phyloP scores from a whole-genome alignment of 2,329 filamentous ascomycete genomes.

The Fusarium subglutinans region DNA sequence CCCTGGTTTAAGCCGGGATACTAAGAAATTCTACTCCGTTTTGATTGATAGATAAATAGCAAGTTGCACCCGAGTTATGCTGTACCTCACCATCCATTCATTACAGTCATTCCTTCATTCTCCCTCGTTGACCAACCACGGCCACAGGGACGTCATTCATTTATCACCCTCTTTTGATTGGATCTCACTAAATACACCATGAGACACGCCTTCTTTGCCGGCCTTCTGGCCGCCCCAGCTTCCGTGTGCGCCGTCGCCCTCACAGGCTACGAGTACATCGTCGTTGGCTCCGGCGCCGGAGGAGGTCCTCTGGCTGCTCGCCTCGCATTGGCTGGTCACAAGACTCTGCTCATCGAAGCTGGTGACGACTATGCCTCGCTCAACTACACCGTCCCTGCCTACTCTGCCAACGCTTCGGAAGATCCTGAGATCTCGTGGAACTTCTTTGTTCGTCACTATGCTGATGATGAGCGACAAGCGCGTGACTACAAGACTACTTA shows the following conservation, averaged over 20 bases:
- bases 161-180: not conserved
- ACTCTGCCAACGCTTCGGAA: conserved; percentile 63
- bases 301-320: conserved; percentile 67
- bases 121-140: not conserved
- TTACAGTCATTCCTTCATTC: not conserved
- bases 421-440: conserved; percentile 67
- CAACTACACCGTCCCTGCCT: conserved; percentile 64
- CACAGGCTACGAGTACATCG: conserved; percentile 62
- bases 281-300: conserved; percentile 70
- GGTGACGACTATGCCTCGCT: conserved; percentile 65
- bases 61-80: not conserved
- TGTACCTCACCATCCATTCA: not conserved
- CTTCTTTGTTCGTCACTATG: conserved; percentile 71
- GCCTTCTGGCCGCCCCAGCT: conserved; percentile 21
- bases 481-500: conserved; percentile 69
- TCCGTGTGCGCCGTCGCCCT: conserved; percentile 31
- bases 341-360: conserved; percentile 69
- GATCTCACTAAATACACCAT: conserved; percentile 3
- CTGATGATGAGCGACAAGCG: conserved; percentile 60
- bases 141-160: not conserved
- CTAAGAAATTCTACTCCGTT: not conserved
- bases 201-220: conserved; percentile 23
- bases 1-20: not conserved
- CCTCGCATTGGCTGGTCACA: conserved; percentile 67
- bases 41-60: not conserved